A percentile compares a stretch with the other conserved stretches of the same genome.
Evolutionary conservation across 2,329 filamentous ascomycete species (phyloP).

Genomic region (Leptographium wingfieldii): DNA sequence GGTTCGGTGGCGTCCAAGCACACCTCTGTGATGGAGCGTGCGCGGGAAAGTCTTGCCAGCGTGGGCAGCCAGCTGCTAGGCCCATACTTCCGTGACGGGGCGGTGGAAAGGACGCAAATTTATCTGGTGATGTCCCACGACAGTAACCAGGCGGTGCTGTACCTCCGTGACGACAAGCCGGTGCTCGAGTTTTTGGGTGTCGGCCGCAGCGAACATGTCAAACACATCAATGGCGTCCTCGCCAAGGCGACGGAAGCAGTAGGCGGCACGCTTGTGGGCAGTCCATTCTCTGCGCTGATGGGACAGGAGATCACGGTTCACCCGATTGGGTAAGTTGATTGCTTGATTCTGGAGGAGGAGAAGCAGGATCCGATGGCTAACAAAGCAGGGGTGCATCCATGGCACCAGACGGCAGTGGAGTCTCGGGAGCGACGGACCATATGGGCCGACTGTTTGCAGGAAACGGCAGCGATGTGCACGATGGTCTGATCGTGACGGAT

Average conservation of each 20-base stretch:
- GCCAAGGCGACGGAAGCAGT: constrained; percentile 41
- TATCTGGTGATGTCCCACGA: constrained; percentile 59
- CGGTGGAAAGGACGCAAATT: constrained; percentile 46
- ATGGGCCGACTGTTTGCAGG: constrained; percentile 47
- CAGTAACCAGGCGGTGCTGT: constrained; percentile 47
- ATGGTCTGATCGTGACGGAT: constrained; percentile 49
- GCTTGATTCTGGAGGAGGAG: neutral
- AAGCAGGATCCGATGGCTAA: neutral
- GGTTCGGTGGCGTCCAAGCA: constrained; percentile 28
- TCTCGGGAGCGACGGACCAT: constrained; percentile 48
- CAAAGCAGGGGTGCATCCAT: constrained; percentile 42
- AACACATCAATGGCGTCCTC: constrained; percentile 37
- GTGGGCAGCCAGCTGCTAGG: constrained; percentile 43
- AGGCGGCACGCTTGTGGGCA: constrained; percentile 47
- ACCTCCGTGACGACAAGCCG: constrained; percentile 46
- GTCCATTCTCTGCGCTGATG: constrained; percentile 43
- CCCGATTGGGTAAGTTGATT: constrained; percentile 40
- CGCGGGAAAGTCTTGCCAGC: constrained; percentile 34
- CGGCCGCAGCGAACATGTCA: constrained; percentile 40
- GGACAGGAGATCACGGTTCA: constrained; percentile 51
- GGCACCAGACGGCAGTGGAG: constrained; percentile 43
- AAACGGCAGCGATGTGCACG: constrained; percentile 34
- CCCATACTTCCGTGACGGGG: constrained; percentile 42
- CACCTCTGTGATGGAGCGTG: constrained; percentile 25
- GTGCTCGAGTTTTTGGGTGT: constrained; percentile 48